Evolutionary conservation across 352 stramenopile species (phyloP), one percentile per base, ranked within the genome.

Genomic region (Pythium graminicola): DNA sequence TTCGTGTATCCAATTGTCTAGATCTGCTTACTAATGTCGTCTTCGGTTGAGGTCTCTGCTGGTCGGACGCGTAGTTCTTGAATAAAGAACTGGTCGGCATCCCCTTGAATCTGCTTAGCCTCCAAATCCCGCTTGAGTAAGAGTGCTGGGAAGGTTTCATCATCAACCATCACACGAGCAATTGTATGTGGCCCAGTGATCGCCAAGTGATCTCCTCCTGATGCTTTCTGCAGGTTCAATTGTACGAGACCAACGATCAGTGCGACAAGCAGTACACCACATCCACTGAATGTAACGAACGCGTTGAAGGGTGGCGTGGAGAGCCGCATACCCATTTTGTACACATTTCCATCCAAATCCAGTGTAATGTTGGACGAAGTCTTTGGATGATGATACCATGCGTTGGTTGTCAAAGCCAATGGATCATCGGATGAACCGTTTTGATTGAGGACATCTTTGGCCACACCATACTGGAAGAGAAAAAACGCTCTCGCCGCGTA

Each of bases 391-490:
- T 13, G n/a, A n/a, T n/a, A n/a, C n/a, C n/a, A n/a, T n/a, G n/a
- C n/a, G n/a, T n/a, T n/a, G n/a, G n/a, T n/a, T n/a, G n/a, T n/a
- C n/a, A n/a, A n/a, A n/a, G n/a, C n/a, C n/a, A n/a, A n/a, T n/a
- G n/a, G n/a, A n/a, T n/a, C n/a, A n/a, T n/a, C n/a, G n/a, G n/a
- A n/a, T n/a, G n/a, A n/a, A n/a, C n/a, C n/a, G n/a, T n/a, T n/a
- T n/a, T n/a, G n/a, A n/a, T n/a, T n/a, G n/a, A 35, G 29, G 7
- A 35, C 29, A 35, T 41, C 31, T 10, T 28, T 26, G 4, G 27
- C 46, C 2, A 54, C 32, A n/a, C 32, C 46, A n/a, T 54, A 33
- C 23, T 54, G 46, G 46, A 54, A 54, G 22, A 54, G 46, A 22
- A 54, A 54, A 24, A 54, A 54, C 3, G 44, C 20, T n/a, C 32